Evolutionary conservation across 2,329 filamentous ascomycete genomes (phyloP), one percentile per base, ranked within the genome.

Genomic region (Colletotrichum australisinense): DNA sequence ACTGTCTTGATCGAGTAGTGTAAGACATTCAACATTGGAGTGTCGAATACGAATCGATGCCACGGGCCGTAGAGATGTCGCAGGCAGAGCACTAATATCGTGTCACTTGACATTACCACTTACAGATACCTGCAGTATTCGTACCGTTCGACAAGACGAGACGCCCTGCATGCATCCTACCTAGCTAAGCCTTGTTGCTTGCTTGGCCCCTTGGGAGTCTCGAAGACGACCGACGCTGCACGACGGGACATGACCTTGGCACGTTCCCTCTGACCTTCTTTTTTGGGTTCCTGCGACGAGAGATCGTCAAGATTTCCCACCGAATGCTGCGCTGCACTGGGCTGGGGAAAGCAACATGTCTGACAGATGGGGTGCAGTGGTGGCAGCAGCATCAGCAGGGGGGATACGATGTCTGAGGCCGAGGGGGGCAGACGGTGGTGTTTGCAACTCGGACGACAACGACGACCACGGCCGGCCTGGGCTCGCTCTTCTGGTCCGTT

Each of bases 191-290:
- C 59, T 55, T 14, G 32, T n/a, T n/a, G 49, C 62, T 64, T 55
- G 62, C 1, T 49, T 49, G 42, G 42, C 42, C 42, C 8, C 42
- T 49, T 49, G 42, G 19, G 42, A 49, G 63, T 53, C 64, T 70
- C 42, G 42, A 62, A 55, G 22, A 42, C 12, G 26, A 70, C 35
- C 42, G 63, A 55, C 67, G 24, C 46, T 53, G 35, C 24, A 49
- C 49, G 32, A 73, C 70, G 67, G 66, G 66, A 72, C 16, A 46
- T 49, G n/a, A 30, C 52, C 71, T 71, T 71, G 67, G 71, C 71
- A 32, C 46, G 30, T 63, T 46, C 66, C 46, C 30, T 49, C 55
- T 59, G 52, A 38, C 22, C 64, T 73, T 49, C 56, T 66, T 57
- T 63, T 66, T 57, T 12, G 60, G 28, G 24, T 28, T 26, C 22